Evolutionary conservation across 192 early-diverging fungal genomes (phyloP).

Genomic region (Podila epigama): DNA sequence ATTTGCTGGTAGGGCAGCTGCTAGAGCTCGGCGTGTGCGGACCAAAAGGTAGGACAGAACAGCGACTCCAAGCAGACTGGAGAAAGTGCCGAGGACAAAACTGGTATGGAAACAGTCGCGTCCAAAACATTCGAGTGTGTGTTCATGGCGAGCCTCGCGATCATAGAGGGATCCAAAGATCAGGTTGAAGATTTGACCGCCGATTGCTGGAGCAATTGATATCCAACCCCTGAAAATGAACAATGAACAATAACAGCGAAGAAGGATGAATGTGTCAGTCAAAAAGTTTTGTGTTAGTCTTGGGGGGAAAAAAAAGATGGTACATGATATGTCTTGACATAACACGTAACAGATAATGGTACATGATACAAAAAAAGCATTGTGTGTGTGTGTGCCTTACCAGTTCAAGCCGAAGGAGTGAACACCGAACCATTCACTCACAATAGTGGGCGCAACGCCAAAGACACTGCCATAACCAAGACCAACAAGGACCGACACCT

Average conservation of each 20-base stretch:
- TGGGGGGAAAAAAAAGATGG: neutral
- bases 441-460: conserved; percentile 50
- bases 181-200: conserved; percentile 69
- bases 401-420: conserved; percentile 49
- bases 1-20: too few relatives aligned
- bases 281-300: too few relatives aligned
- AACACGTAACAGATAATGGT: neutral
- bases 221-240: conserved; percentile 61
- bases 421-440: conserved; percentile 52
- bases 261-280: too few relatives aligned
- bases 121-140: conserved; percentile 44
- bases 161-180: conserved; percentile 69
- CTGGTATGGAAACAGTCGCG: conserved; percentile 35
- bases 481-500: conserved; percentile 29
- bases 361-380: neutral
- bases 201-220: conserved; percentile 64
- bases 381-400: conserved; percentile 2
- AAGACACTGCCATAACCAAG: conserved; percentile 51
- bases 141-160: conserved; percentile 32
- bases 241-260: too few relatives aligned
- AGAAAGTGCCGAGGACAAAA: conserved; percentile 22
- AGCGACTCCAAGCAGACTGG: conserved; percentile 24
- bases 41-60: conserved; percentile 13
- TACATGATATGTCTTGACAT: too few relatives aligned
- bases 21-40: conserved; percentile 9